Evolutionary conservation across 768 basidiomycete species (phyloP).

Genomic region (Leccinum subtestaceum): DNA sequence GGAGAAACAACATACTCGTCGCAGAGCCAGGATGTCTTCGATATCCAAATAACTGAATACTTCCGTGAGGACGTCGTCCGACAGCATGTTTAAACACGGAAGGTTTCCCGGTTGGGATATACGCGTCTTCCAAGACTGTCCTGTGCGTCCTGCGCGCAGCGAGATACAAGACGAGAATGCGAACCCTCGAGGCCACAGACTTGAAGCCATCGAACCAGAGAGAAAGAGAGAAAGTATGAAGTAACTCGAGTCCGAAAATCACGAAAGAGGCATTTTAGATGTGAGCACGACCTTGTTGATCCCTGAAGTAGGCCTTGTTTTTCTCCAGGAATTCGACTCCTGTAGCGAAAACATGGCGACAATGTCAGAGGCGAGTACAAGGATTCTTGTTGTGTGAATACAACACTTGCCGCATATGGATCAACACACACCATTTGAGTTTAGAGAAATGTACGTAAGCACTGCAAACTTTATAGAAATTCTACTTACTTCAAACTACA

Average conservation of each 20-base stretch:
- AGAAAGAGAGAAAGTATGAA: conserved; percentile 2
- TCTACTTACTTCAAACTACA: no score
- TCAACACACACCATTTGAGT: not conserved
- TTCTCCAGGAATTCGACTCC: conserved; percentile 11
- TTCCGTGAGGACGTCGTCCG: conserved; percentile 40
- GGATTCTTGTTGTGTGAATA: conserved; percentile 19
- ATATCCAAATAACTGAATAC: conserved; percentile 37
- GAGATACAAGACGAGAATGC: conserved; percentile 17
- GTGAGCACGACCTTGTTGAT: conserved; percentile 17
- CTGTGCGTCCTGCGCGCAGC: conserved; percentile 10
- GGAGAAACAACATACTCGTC: conserved; percentile 29
- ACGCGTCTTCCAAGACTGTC: conserved; percentile 27
- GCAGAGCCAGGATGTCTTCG: conserved; percentile 37
- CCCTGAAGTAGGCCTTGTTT: conserved; percentile 20
- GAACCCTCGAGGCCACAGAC: conserved; percentile 23
- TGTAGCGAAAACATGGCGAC: conserved; percentile 25
- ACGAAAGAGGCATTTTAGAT: conserved; percentile 21
- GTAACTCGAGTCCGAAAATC: not conserved
- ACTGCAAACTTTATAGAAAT: not conserved
- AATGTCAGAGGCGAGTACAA: conserved; percentile 19
- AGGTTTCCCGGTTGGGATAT: conserved; percentile 22
- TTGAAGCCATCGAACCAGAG: conserved; percentile 22
- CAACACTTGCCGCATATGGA: conserved; percentile 21
- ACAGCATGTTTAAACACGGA: conserved; percentile 31
- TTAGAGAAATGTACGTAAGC: no score